Base-by-base conservation (phyloP, 306 rosid species). In the Delonix regia region DNA sequence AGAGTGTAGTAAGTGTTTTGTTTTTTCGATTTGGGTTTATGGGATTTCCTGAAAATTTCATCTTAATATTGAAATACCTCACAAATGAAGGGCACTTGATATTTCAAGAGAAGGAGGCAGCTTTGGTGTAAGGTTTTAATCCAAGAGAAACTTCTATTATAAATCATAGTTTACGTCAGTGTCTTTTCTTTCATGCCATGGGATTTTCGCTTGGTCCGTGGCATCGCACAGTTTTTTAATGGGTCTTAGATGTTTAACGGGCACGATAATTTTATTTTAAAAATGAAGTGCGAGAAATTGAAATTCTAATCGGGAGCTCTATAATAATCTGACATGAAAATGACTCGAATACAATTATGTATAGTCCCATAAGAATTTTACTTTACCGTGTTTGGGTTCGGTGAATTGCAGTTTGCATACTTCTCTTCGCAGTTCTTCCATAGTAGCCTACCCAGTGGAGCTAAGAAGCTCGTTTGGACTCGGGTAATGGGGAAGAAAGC, bases 401-500 rank as follows among this genome's bases (percentile, higher is more conserved):
- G 9, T 11, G 36, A 36, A 25, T 25, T 57, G 3, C 33, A 24
- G 33, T n/a, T n/a, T n/a, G n/a, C n/a, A n/a, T n/a, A n/a, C n/a
- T n/a, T n/a, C n/a, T n/a, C n/a, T n/a, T 34, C 38, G 38, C 38
- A 34, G 6, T 34, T 34, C 4, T 47, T 47, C n/a, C 52, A 14
- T 47, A 8, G 47, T n/a, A 70, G 42, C 68, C 7, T 66, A 24
- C 2, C 13, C 67, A 27, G 27, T 21, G 10, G 25, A 69, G 56
- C 52, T 47, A 30, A 47, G 44, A 47, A 67, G 42, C 11, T 18
- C 41, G 24, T 16, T 16, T 9, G 15, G 25, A 22, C 15, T 56
- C 19, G 2, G 56, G 57, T 56, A 24, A 92, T 92, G 97, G 93
- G 94, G 55, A 94, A 94, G 88, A 94, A 86, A 69, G 82, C 97